These are phyloP conservation scores for Lentinula aciculospora DNA, from an alignment of 768 basidiomycete genomes.

Conservation along the genomic window DNA sequence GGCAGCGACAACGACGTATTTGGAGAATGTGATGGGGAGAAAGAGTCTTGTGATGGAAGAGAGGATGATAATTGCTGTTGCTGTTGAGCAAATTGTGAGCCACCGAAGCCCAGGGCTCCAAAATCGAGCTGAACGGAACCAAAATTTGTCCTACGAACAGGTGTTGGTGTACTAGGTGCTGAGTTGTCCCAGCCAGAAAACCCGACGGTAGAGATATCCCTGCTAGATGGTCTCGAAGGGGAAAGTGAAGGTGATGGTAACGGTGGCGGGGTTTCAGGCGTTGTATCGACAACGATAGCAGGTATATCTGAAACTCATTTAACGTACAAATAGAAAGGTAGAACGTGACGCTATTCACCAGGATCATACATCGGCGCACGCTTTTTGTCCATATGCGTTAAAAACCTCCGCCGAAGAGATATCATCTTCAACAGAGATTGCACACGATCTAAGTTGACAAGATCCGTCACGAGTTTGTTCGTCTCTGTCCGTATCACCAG, in stretches of 20 bases:
- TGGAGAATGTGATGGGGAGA: constrained; percentile 24
- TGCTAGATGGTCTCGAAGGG: constrained; percentile 26
- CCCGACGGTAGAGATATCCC: constrained; percentile 48
- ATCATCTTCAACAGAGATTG: constrained; percentile 76
- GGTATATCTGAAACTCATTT: constrained; percentile 46
- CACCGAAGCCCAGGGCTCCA: neutral
- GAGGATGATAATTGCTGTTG: neutral
- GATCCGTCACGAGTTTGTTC: constrained; percentile 74
- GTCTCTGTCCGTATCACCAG: constrained; percentile 70
- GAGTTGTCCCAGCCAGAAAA: constrained; percentile 14
- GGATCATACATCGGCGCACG: constrained; percentile 27
- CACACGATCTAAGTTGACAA: constrained; percentile 82
- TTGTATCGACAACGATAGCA: constrained; percentile 60
- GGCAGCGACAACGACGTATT: constrained; percentile 39
- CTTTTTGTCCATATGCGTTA: constrained; percentile 42
- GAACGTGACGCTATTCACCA: constrained; percentile 27
- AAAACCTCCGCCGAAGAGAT: constrained; percentile 62
- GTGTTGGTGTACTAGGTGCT: constrained; percentile 35
- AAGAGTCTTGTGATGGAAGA: neutral
- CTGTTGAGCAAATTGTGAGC: neutral
- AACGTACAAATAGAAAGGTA: neutral
- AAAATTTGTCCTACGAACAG: constrained; percentile 17
- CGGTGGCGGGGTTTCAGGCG: constrained; percentile 45
- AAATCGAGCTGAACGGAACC: constrained; percentile 1
- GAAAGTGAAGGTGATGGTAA: neutral